Evolutionary conservation across 2,329 filamentous ascomycete genomes (phyloP).

Genomic region (Penicillium sclerotiorum): DNA sequence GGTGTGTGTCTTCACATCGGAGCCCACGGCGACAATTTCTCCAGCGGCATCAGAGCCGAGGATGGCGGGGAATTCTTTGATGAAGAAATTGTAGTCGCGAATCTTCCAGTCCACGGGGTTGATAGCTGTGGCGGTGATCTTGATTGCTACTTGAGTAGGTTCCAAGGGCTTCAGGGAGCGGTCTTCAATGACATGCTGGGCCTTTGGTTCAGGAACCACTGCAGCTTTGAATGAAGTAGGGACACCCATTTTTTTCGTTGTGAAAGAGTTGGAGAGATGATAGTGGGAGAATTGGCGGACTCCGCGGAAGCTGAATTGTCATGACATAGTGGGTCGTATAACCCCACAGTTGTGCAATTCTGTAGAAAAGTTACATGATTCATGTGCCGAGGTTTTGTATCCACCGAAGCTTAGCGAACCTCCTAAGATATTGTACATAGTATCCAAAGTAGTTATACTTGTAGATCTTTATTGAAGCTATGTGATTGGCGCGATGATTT

Average conservation of each 20-base stretch:
- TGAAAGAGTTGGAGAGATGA: too few relatives aligned
- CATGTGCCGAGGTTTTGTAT: too few relatives aligned
- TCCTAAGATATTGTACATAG: too few relatives aligned
- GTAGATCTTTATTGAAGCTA: too few relatives aligned
- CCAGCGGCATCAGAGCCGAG: constrained; percentile 37
- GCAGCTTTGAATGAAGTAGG: constrained; percentile 17
- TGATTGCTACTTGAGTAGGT: constrained; percentile 16
- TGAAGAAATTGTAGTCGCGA: constrained; percentile 9
- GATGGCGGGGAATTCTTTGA: constrained; percentile 16
- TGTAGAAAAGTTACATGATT: too few relatives aligned
- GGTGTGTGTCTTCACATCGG: constrained; percentile 20
- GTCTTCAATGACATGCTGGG: constrained; percentile 16
- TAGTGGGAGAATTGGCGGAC: too few relatives aligned
- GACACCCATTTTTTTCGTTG: not conserved
- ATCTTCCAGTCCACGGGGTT: constrained; percentile 17
- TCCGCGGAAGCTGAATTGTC: too few relatives aligned
- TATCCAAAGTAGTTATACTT: too few relatives aligned
- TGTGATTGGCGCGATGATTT: too few relatives aligned
- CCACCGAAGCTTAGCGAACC: too few relatives aligned
- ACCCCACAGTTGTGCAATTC: too few relatives aligned
- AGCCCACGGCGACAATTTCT: constrained; percentile 22
- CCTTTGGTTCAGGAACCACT: constrained; percentile 10
- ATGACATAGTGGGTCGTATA: too few relatives aligned
- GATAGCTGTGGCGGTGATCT: constrained; percentile 17
- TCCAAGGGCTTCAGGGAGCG: constrained; percentile 23